Percentiles rank a stretch among this genome's conserved stretches.
These are phyloP conservation scores for Gossypium rotundifolium DNA, from an alignment of 345 rosid species.

Conservation along the genomic window DNA sequence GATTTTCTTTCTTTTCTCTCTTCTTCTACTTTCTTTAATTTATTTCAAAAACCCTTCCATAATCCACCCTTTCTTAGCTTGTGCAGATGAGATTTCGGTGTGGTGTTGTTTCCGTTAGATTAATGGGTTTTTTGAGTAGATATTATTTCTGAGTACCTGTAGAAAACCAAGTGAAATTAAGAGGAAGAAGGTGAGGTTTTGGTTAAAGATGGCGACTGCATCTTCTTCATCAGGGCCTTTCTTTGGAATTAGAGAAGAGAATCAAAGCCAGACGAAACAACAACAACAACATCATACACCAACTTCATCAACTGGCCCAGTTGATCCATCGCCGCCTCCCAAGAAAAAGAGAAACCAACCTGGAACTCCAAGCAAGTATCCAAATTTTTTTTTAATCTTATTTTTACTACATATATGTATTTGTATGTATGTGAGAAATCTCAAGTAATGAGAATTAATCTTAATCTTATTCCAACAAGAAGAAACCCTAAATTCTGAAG, in stretches of 20 bases:
- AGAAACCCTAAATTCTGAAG: slow-evolving; percentile 1
- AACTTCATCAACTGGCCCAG: slow-evolving; percentile 29
- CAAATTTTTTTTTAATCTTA: slow-evolving; percentile 15
- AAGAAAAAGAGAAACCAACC: slow-evolving; percentile 79
- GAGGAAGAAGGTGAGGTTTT: neutral
- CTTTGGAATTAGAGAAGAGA: slow-evolving; percentile 58
- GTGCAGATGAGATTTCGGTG: neutral
- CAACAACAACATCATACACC: slow-evolving; percentile 42
- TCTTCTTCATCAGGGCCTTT: slow-evolving; percentile 59
- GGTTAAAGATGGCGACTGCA: slow-evolving; percentile 47
- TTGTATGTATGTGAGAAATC: too few species aligned
- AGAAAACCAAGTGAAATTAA: neutral
- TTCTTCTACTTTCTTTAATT: neutral
- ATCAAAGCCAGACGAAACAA: slow-evolving; percentile 44
- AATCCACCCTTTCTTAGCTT: neutral
- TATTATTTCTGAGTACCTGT: neutral
- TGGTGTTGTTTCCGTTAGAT: neutral
- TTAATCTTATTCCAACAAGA: neutral
- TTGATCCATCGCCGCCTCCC: slow-evolving; percentile 39
- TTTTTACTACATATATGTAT: neutral
- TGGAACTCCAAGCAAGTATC: slow-evolving; percentile 76
- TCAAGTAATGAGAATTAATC: neutral
- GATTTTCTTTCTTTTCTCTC: neutral
- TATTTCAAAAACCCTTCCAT: neutral
- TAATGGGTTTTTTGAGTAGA: slow-evolving; percentile 9